Evolutionary conservation across 768 basidiomycete species (phyloP).

Genomic region (Collybia mongolica): DNA sequence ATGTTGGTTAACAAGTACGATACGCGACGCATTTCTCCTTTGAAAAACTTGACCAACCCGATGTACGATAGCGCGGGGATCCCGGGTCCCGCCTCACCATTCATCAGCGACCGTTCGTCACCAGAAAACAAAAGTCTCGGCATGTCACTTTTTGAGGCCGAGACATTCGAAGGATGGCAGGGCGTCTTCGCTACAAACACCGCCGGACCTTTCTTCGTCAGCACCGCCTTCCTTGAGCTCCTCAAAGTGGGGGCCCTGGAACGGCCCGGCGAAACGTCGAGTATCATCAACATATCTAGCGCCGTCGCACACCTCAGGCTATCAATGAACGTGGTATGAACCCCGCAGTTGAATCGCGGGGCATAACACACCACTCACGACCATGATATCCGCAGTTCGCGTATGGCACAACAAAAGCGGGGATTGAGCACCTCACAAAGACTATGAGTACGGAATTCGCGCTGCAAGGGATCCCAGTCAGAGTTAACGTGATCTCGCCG

Average conservation of each 20-base stretch:
- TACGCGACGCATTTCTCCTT: neutral
- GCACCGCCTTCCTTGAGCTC: constrained; percentile 23
- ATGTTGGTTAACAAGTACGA: constrained; percentile 29
- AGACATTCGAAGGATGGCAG: constrained; percentile 21
- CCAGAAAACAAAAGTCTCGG: neutral
- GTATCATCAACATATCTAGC: constrained; percentile 24
- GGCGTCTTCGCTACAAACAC: constrained; percentile 11
- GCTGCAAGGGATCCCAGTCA: constrained; percentile 13
- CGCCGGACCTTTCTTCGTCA: constrained; percentile 24
- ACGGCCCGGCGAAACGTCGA: constrained; percentile 12
- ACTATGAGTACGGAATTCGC: constrained; percentile 25
- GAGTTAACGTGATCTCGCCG: constrained; percentile 25
- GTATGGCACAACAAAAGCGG: constrained; percentile 27
- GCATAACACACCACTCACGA: too few relatives aligned
- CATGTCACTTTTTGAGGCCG: constrained; percentile 18
- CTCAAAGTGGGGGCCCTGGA: constrained; percentile 19
- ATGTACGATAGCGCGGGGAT: neutral
- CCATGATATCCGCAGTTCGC: constrained; percentile 16
- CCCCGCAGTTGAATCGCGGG: neutral
- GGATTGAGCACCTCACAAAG: constrained; percentile 22
- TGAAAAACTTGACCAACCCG: neutral
- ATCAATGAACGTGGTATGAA: neutral
- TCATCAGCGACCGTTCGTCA: neutral
- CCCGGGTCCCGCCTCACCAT: neutral
- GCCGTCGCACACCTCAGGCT: neutral